Percentiles rank a stretch among this genome's conserved stretches.
These are phyloP conservation scores for Amylostereum areolatum DNA, from an alignment of 1,284 basidiomycete genomes.

Conservation along the genomic window DNA sequence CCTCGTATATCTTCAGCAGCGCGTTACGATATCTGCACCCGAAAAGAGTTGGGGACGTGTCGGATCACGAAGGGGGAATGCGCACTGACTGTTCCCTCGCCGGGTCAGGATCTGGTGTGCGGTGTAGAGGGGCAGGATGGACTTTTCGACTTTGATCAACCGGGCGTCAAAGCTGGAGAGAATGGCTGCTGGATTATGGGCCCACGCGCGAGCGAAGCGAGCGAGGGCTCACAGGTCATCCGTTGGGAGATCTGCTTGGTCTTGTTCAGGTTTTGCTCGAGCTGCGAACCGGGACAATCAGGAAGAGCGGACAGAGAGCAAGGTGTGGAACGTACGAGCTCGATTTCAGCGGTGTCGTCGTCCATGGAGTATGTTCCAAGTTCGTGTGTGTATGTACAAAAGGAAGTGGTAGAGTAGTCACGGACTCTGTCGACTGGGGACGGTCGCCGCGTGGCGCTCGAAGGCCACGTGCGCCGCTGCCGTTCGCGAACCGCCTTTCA, in stretches of 20 bases:
- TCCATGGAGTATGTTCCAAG: slow-evolving; percentile 42
- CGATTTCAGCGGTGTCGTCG: slow-evolving; percentile 71
- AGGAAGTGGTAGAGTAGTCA: too few relatives aligned
- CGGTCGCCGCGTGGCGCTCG: too few relatives aligned
- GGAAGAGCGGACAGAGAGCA: background rate
- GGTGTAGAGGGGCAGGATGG: slow-evolving; percentile 69
- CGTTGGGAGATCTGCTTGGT: slow-evolving; percentile 75
- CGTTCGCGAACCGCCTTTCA: too few relatives aligned
- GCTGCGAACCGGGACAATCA: slow-evolving; percentile 32
- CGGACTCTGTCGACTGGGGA: too few relatives aligned
- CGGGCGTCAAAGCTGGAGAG: slow-evolving; percentile 74
- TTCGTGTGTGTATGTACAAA: too few relatives aligned
- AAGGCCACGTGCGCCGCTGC: too few relatives aligned
- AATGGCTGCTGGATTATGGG: slow-evolving; percentile 43
- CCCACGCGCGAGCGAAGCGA: too few relatives aligned
- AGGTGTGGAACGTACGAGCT: slow-evolving; percentile 46
- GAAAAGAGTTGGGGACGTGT: background rate
- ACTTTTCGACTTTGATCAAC: slow-evolving; percentile 73
- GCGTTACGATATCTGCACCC: slow-evolving; percentile 65
- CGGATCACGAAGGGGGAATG: background rate
- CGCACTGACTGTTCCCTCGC: slow-evolving; percentile 55
- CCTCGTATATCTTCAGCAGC: slow-evolving; percentile 68
- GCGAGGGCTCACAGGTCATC: slow-evolving; percentile 62
- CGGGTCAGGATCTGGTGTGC: slow-evolving; percentile 70
- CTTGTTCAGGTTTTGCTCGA: slow-evolving; percentile 82